Percentiles rank a stretch among this genome's conserved stretches.
Evolutionary conservation across 331 rosid genomes (phyloP).

Genomic region (Pyracantha coccinea): DNA sequence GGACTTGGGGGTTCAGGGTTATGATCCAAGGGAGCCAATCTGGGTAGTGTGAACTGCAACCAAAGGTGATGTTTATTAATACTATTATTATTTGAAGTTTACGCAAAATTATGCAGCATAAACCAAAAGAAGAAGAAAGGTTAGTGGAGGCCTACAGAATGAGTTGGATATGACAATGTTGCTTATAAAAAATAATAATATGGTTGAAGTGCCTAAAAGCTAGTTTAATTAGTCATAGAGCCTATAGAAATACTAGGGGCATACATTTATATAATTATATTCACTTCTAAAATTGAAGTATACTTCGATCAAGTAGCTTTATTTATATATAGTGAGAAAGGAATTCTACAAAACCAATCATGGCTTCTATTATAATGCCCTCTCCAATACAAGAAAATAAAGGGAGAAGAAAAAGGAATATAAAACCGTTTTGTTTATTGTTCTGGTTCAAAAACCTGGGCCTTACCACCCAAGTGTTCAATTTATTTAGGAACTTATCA

Average conservation of each 20-base stretch:
- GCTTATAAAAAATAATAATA: background rate
- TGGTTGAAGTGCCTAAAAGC: background rate
- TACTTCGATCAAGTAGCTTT: background rate
- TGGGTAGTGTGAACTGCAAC: conserved; percentile 12
- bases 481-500: no score
- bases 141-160: background rate
- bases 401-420: background rate
- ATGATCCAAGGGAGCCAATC: background rate
- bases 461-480: background rate
- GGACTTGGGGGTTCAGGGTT: background rate
- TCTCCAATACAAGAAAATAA: background rate
- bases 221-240: background rate
- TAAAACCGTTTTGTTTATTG: background rate
- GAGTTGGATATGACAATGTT: background rate
- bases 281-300: background rate
- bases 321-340: background rate
- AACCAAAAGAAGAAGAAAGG: background rate
- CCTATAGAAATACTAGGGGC: background rate
- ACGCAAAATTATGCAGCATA: background rate
- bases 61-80: background rate
- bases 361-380: background rate
- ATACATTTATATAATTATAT: background rate
- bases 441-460: background rate
- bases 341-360: background rate
- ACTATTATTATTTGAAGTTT: background rate